Evolutionary conservation across 1,139 yeast genomes (phyloP), one percentile per base, ranked within the genome.

Genomic region (Hanseniaspora gamundiae): DNA sequence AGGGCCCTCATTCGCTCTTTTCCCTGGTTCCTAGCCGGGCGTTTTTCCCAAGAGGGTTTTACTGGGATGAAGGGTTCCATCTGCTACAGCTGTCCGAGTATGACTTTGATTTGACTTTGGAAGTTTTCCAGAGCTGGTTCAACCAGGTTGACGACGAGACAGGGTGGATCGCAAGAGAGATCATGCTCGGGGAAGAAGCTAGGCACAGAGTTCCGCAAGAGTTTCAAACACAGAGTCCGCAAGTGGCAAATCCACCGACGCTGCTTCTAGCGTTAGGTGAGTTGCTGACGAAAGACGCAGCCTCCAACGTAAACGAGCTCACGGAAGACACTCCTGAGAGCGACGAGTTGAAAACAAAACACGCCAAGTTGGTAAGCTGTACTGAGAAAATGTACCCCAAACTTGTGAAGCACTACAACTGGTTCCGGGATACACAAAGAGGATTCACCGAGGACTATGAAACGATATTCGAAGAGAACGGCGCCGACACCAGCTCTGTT

Each of bases 11-110:
- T 51, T 85, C 80, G 51, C 63, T 93, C 33, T 84, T 87, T 54
- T 76, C 94, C 0, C 69, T 86, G 38, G 94, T 87, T 27, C 98
- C 98, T 1, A 85, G 95, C 41, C 71, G 98, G 46, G 87, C 95
- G 0, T 85, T 85, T 56, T 91, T 91, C 64, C 97, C 98, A 8
- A 72, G 98, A 50, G 99, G 99, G 0, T 91, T 91, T 57, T 85
- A 85, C 57, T 91, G 99, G 99, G 99, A 93, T 62, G 98, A 93
- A 64, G 99, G 99, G 0, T 91, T 91, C 63, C 95, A 91, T 60
- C 68, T 91, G 49, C 68, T 88, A 35, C 95, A 95, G 3, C 67
- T 91, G 31, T 62, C 85, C 51, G 80, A 81, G 43, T 88, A 81
- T 59, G 98, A 91, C 60, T 74, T 86, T 9, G 95, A 87, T 57